These are phyloP conservation scores for Amanita phalloides DNA, from an alignment of 768 basidiomycete species.

Conservation along the genomic window DNA sequence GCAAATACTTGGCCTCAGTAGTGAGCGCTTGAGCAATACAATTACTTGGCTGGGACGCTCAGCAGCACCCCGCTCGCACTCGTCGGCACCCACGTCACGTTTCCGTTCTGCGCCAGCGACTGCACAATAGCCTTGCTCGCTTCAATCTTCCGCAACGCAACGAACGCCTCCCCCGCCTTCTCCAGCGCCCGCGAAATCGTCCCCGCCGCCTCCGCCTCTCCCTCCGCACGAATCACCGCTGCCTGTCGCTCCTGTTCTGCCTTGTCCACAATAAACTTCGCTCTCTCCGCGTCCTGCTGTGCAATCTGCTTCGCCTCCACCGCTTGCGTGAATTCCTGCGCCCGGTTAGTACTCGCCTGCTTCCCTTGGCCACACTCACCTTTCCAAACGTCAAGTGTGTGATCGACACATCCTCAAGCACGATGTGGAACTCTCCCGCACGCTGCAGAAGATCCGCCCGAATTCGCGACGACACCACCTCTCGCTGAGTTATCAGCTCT, in stretches of 20 bases:
- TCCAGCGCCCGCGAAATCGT: slow-evolving; percentile 88
- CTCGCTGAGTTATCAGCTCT: slow-evolving; percentile 93
- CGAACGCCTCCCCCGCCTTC: slow-evolving; percentile 93
- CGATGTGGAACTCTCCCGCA: slow-evolving; percentile 93
- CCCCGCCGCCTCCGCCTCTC: slow-evolving; percentile 93
- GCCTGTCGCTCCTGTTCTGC: slow-evolving; percentile 99
- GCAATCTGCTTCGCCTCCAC: slow-evolving; percentile 99
- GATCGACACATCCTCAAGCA: slow-evolving; percentile 95
- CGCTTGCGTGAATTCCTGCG: slow-evolving; percentile 90
- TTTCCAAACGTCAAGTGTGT: slow-evolving; percentile 86
- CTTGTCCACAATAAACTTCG: slow-evolving; percentile 99
- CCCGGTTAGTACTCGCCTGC: slow-evolving; percentile 1
- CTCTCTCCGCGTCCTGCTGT: slow-evolving; percentile 98
- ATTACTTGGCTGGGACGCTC: slow-evolving; percentile 60
- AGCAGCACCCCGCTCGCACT: slow-evolving; percentile 72
- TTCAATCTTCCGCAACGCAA: slow-evolving; percentile 93
- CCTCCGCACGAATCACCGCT: slow-evolving; percentile 94
- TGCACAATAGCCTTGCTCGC: slow-evolving; percentile 95
- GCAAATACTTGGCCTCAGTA: too few species aligned
- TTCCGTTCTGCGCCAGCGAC: slow-evolving; percentile 66
- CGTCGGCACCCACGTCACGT: slow-evolving; percentile 86
- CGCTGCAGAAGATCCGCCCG: slow-evolving; percentile 86
- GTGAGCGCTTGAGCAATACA: not conserved
- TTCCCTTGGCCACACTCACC: slow-evolving; percentile 23
- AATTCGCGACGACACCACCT: slow-evolving; percentile 91